phyloP scores from a whole-genome alignment of 306 rosid species.

The Dryas drummondii region DNA sequence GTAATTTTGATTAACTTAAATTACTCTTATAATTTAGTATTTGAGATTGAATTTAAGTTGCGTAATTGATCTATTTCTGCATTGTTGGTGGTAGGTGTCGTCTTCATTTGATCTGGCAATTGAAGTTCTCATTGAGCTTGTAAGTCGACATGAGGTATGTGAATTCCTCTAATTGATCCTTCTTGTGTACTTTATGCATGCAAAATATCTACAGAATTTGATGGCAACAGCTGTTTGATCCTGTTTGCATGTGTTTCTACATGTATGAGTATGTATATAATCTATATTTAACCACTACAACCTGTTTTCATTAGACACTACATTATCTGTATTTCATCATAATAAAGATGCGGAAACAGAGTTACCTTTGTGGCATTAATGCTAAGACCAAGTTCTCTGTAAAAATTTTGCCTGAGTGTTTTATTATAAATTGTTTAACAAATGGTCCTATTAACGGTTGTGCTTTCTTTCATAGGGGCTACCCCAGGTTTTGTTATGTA shows the following conservation, averaged over 20 bases:
- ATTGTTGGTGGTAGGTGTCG: constrained; percentile 53
- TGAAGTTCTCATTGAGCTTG: constrained; percentile 93
- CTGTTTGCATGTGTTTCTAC: neutral
- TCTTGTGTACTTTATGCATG: neutral
- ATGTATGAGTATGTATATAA: neutral
- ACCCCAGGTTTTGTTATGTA: constrained; percentile 80
- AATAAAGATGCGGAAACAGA: neutral
- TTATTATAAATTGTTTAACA: constrained; percentile 8
- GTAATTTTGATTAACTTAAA: constrained; percentile 38
- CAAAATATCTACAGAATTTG: neutral
- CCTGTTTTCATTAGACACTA: neutral
- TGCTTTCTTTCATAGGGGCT: constrained; percentile 66
- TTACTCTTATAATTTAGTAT: constrained; percentile 22
- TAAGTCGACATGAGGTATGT: constrained; percentile 89
- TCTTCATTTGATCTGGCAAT: constrained; percentile 83
- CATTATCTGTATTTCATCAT: neutral
- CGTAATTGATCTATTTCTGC: constrained; percentile 20
- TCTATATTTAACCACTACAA: neutral
- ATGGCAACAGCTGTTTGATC: neutral
- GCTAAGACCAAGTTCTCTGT: constrained; percentile 1
- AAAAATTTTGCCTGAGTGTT: neutral
- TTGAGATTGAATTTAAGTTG: constrained; percentile 11
- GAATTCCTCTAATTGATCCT: constrained; percentile 6
- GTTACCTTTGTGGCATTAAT: neutral
- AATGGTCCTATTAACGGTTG: constrained; percentile 32